A percentile compares a stretch with the other conserved stretches of the same genome.
Evolutionary conservation across 2,329 filamentous ascomycete species (phyloP).

Genomic region (Sarocladiaceae sp.): DNA sequence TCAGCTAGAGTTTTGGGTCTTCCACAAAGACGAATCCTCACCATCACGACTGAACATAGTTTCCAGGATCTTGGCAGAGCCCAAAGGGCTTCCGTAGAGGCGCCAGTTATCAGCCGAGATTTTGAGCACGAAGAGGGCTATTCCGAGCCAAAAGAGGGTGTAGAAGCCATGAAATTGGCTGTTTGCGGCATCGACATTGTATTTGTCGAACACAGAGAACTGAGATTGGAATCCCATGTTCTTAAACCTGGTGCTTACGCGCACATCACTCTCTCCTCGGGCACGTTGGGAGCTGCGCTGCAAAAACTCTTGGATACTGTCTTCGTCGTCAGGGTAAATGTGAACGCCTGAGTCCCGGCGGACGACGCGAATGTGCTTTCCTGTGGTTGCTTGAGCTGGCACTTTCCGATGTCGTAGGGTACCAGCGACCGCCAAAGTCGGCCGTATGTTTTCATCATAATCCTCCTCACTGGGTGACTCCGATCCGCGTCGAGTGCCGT

Average conservation of each 20-base stretch:
- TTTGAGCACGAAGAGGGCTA: constrained; percentile 62
- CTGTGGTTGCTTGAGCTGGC: background rate
- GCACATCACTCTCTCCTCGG: constrained; percentile 13
- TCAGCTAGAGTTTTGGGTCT: background rate
- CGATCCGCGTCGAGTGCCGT: constrained; percentile 20
- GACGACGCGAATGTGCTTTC: constrained; percentile 14
- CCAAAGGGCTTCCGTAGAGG: constrained; percentile 63
- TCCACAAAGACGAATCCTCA: constrained; percentile 19
- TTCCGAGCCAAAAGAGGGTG: constrained; percentile 71
- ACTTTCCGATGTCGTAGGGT: constrained; percentile 15
- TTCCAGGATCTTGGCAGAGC: constrained; percentile 66
- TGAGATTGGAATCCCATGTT: constrained; percentile 66
- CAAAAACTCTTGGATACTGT: constrained; percentile 23
- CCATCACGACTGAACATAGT: constrained; percentile 57
- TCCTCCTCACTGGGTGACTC: constrained; percentile 43
- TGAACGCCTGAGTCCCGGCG: constrained; percentile 20
- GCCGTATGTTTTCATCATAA: constrained; percentile 34
- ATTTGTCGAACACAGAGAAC: constrained; percentile 70
- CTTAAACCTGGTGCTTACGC: constrained; percentile 27
- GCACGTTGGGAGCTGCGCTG: constrained; percentile 19
- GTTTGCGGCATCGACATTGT: constrained; percentile 59
- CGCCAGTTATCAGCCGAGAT: constrained; percentile 66
- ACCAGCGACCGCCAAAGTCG: constrained; percentile 18
- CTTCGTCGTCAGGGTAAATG: constrained; percentile 24
- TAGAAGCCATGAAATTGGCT: constrained; percentile 78